Evolutionary conservation across 495 filamentous ascomycete species (phyloP), one percentile per base, ranked within the genome.

Genomic region (Daldinia vernicosa): DNA sequence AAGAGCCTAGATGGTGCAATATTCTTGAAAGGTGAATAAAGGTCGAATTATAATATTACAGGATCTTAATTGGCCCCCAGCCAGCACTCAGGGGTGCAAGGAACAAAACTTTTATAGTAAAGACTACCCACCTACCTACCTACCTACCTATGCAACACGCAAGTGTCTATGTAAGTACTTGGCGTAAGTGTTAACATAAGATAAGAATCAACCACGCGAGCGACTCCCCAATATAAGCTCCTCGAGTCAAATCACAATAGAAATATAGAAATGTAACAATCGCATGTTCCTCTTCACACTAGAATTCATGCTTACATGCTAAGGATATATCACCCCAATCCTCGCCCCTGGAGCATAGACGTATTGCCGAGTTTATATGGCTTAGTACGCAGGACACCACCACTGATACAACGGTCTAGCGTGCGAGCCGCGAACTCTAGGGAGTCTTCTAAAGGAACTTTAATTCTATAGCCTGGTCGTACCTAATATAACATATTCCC

Each of bases 151-250:
- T 4, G 14, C 50, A 26, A 45, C 30, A 60, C 19, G n/a, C 11
- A 7, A 8, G 28, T 43, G 56, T 45, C 56, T 5, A 6, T 3
- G 5, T 0, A 6, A 9, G 5, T 0, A 11, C 14, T 39, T n/a
- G 1, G n/a, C 4, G 7, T 45, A 11, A 33, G 1, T 5, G 15
- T 1, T 52, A n/a, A 22, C 19, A 6, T 15, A 53, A 2, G 32
- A 30, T 17, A 24, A 3, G 53, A 66, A 52, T 19, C 28, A 59
- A 22, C 55, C 32, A 43, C 63, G 45, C 54, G 55, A 51, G 52
- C 1, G 33, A 32, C 6, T 30, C 32, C 30, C 2, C 28, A 24
- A 28, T 32, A 5, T 26, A 52, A 52, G 22, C 24, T 43, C 14
- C 58, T 24, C 19, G 22, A 57, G 22, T 63, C 19, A 17, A 57